phyloP scores from a whole-genome alignment of 345 rosid species.

The Moringa oleifera region DNA sequence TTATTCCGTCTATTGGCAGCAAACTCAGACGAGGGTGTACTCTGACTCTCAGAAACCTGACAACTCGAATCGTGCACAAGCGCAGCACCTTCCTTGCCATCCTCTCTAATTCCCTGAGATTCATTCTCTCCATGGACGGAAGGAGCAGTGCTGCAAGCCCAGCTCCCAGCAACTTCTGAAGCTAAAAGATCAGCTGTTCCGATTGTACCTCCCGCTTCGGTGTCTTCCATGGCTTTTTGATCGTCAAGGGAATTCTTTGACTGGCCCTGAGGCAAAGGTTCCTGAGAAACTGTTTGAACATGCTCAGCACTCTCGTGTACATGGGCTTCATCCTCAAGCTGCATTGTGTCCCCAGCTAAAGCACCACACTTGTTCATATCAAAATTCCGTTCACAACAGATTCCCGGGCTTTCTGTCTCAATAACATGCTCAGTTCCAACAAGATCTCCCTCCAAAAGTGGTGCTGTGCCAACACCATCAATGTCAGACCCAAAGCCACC shows the following conservation, averaged over 20 bases:
- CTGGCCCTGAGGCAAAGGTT: slow-evolving; percentile 19
- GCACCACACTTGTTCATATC: slow-evolving; percentile 32
- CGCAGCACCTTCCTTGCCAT: slow-evolving; percentile 32
- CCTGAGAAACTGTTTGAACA: slow-evolving; percentile 18
- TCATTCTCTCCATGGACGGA: slow-evolving; percentile 75
- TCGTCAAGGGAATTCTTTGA: slow-evolving; percentile 31
- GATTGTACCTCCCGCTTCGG: slow-evolving; percentile 55
- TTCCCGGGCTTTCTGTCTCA: slow-evolving; percentile 70
- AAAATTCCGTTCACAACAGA: slow-evolving; percentile 31
- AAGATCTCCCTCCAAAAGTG: slow-evolving; percentile 47
- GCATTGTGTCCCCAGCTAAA: slow-evolving; percentile 72
- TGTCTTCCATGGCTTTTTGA: slow-evolving; percentile 44
- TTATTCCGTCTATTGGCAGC: slow-evolving; percentile 23
- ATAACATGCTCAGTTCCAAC: slow-evolving; percentile 72
- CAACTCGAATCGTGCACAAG: slow-evolving; percentile 37
- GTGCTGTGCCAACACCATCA: slow-evolving; percentile 52
- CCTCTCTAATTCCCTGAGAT: slow-evolving; percentile 43
- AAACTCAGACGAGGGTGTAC: slow-evolving; percentile 36
- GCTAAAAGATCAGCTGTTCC: slow-evolving; percentile 77
- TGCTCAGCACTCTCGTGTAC: slow-evolving; percentile 39
- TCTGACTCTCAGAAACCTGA: slow-evolving; percentile 58
- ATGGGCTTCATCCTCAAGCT: slow-evolving; percentile 64
- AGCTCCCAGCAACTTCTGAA: slow-evolving; percentile 85
- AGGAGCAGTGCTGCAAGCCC: slow-evolving; percentile 85
- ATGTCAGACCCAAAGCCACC: slow-evolving; percentile 87